These are phyloP conservation scores for Sistotremastrum suecicum DNA, from an alignment of 768 basidiomycete species.

Conservation along the genomic window DNA sequence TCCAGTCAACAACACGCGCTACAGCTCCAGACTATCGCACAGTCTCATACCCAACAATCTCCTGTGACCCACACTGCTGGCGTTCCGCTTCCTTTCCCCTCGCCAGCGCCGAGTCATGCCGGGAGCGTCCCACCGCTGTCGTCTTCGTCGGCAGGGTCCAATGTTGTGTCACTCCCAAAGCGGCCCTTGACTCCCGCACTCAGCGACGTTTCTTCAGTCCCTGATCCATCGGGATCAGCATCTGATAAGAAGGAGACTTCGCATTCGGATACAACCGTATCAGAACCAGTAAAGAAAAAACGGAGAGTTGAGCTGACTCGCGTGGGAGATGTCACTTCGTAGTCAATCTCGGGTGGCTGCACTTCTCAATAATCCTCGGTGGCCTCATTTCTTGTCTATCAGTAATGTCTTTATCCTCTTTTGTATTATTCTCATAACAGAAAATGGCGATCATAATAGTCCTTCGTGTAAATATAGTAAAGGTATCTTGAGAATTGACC, in stretches of 20 bases:
- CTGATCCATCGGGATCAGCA: slow-evolving; percentile 8
- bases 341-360: neutral
- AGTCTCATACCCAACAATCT: slow-evolving; percentile 23
- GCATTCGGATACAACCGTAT: slow-evolving; percentile 9
- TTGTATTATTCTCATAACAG: too few relatives aligned
- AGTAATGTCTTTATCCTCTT: too few relatives aligned
- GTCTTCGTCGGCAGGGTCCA: slow-evolving; percentile 14
- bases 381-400: too few relatives aligned
- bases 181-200: slow-evolving; percentile 21
- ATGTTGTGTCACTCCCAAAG: slow-evolving; percentile 19
- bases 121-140: slow-evolving; percentile 9
- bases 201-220: slow-evolving; percentile 3
- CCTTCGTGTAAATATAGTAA: too few relatives aligned
- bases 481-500: too few relatives aligned
- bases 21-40: slow-evolving; percentile 83
- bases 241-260: slow-evolving; percentile 7
- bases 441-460: too few relatives aligned
- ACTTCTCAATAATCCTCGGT: neutral
- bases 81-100: slow-evolving; percentile 7
- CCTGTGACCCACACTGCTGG: slow-evolving; percentile 24
- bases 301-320: slow-evolving; percentile 63
- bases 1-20: slow-evolving; percentile 85
- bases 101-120: slow-evolving; percentile 10
- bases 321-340: slow-evolving; percentile 37
- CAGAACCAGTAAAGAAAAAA: slow-evolving; percentile 74